phyloP scores from a whole-genome alignment of 2,329 filamentous ascomycete genomes.

The Fusarium sp. region DNA sequence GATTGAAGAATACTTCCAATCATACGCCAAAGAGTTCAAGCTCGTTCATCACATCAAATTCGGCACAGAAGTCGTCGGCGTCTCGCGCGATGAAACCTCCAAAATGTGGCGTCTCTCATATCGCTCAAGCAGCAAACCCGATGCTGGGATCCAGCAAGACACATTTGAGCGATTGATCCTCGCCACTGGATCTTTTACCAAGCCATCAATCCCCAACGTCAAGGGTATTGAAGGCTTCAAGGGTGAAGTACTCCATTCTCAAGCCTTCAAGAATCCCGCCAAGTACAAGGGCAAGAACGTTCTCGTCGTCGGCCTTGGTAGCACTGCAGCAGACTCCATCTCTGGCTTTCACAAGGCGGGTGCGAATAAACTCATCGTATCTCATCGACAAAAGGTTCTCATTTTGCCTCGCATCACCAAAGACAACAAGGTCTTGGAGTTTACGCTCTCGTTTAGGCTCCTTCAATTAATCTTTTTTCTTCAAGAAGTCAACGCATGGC shows the following conservation, averaged over 20 bases:
- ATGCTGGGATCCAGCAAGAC: neutral
- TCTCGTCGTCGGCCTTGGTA: neutral
- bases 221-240: slow-evolving; percentile 3
- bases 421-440: neutral
- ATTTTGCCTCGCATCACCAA: neutral
- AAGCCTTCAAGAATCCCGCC: slow-evolving; percentile 7
- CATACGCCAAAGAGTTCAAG: slow-evolving; percentile 1
- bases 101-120: slow-evolving; percentile 4
- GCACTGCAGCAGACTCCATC: neutral
- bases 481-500: neutral
- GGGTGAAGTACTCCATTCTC: slow-evolving; percentile 5
- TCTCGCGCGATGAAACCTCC: neutral
- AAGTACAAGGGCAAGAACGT: neutral
- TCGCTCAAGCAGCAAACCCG: neutral
- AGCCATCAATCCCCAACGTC: neutral
- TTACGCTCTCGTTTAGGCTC: neutral
- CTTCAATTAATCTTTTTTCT: neutral
- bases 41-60: slow-evolving; percentile 1
- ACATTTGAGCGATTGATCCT: slow-evolving; percentile 11
- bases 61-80: neutral
- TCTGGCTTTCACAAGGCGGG: neutral
- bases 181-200: slow-evolving; percentile 8
- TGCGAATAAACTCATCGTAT: neutral
- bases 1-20: slow-evolving; percentile 1
- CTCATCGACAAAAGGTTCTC: neutral